Evolutionary conservation across 192 early-diverging fungal genomes (phyloP).

Genomic region (Linnemannia zychae): DNA sequence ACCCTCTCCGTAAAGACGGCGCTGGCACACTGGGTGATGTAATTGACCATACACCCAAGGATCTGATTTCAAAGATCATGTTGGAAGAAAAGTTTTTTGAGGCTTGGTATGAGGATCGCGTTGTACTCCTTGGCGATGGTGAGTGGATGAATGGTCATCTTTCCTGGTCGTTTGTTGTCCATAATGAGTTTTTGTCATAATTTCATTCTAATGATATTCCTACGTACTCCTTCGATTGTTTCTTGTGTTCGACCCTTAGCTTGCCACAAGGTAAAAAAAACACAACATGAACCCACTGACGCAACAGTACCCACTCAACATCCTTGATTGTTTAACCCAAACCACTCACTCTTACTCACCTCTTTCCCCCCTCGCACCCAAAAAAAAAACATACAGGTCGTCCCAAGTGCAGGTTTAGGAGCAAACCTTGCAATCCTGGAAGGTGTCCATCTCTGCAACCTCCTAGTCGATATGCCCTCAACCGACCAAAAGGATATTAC

Average conservation of each 20-base stretch:
- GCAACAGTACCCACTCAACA: not conserved
- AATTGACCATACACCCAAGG: constrained; percentile 36
- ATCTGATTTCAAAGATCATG: constrained; percentile 49
- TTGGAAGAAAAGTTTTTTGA: constrained; percentile 55
- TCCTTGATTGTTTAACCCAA: not conserved
- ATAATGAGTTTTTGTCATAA: not conserved
- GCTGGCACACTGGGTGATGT: constrained; percentile 36
- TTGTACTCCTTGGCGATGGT: constrained; percentile 51
- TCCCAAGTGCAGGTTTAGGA: constrained; percentile 49
- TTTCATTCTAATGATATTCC: too few relatives aligned
- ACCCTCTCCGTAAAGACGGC: constrained; percentile 4
- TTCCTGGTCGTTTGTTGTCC: not conserved
- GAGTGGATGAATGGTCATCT: not conserved
- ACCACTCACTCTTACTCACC: not conserved
- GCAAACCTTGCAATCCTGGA: constrained; percentile 49
- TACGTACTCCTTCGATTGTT: too few relatives aligned
- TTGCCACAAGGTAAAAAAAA: constrained; percentile 46
- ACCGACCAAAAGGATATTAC: constrained; percentile 20
- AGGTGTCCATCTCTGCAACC: constrained; percentile 45
- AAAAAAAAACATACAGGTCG: constrained; percentile 17
- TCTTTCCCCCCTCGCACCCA: not conserved
- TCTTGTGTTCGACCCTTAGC: constrained; percentile 7
- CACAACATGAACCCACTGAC: not conserved
- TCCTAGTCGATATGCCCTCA: constrained; percentile 35
- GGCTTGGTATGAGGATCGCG: constrained; percentile 41